Conservation (phyloP, 768 basidiomycete genomes). For the Inosperma sp. region DNA sequence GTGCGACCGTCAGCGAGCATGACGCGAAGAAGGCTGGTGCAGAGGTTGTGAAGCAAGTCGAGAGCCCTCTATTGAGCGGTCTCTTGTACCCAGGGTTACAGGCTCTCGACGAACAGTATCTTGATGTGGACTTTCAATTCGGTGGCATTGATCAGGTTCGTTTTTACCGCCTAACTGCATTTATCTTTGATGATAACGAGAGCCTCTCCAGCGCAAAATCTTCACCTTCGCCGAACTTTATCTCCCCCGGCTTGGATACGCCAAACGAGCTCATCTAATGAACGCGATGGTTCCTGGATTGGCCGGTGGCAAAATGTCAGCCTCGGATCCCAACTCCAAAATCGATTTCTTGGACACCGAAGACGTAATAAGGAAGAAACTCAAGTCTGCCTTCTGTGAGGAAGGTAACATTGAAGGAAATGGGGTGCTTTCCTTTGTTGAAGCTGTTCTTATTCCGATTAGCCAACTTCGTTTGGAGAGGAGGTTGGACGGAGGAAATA, state of each 20-base stretch:
- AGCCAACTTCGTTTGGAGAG: conserved; percentile 68
- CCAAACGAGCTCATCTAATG: conserved; percentile 96
- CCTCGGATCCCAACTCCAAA: conserved; percentile 96
- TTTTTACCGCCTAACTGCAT: not conserved
- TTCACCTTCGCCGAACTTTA: conserved; percentile 97
- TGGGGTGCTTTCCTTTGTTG: conserved; percentile 79
- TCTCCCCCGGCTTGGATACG: conserved; percentile 89
- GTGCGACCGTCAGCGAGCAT: conserved; percentile 89
- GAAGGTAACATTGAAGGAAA: conserved; percentile 88
- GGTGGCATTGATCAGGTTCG: conserved; percentile 94
- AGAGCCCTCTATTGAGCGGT: conserved; percentile 85
- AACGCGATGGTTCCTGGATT: conserved; percentile 96
- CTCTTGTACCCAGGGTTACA: conserved; percentile 95
- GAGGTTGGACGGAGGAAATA: conserved; percentile 44
- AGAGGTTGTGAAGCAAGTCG: conserved; percentile 97
- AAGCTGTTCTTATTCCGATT: conserved; percentile 86
- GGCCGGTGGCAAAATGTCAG: conserved; percentile 95
- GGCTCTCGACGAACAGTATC: conserved; percentile 95
- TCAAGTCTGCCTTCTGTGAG: conserved; percentile 91
- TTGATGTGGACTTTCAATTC: conserved; percentile 95
- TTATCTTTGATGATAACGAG: not conserved
- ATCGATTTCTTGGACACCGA: conserved; percentile 95
- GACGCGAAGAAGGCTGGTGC: conserved; percentile 98
- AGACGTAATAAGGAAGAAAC: conserved; percentile 79
- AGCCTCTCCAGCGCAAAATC: conserved; percentile 81